A percentile compares a stretch with the other conserved stretches of the same genome.
Conservation (phyloP, 1,139 yeast genomes). For the Blastobotrys apis region DNA sequence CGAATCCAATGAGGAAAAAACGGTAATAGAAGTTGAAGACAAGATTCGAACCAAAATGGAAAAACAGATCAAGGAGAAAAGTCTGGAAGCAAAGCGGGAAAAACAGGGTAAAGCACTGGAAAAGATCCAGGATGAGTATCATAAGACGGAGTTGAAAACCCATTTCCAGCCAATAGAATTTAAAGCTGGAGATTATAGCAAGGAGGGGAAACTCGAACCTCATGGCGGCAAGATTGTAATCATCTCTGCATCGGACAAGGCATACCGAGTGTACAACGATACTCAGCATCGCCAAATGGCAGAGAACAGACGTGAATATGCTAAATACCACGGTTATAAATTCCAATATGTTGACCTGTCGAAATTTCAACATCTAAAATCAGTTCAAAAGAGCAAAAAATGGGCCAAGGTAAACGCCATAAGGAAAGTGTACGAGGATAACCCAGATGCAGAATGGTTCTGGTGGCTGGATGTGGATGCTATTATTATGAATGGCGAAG, state of each 20-base stretch:
- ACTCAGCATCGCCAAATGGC: conserved; percentile 24
- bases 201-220: conserved; percentile 21
- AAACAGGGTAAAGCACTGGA: too few species aligned
- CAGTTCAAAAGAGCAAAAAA: conserved; percentile 20
- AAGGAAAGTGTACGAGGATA: conserved; percentile 26
- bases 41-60: too few species aligned
- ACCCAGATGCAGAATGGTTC: conserved; percentile 35
- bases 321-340: conserved; percentile 32
- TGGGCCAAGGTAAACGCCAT: conserved; percentile 35
- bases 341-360: conserved; percentile 29
- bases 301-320: conserved; percentile 33
- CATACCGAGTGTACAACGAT: conserved; percentile 17
- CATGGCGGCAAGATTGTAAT: conserved; percentile 28
- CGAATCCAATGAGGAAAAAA: too few species aligned
- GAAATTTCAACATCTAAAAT: conserved; percentile 22
- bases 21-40: too few species aligned
- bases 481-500: conserved; percentile 30
- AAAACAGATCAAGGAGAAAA: too few species aligned
- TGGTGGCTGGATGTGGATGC: conserved; percentile 36
- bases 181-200: too few species aligned
- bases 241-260: conserved; percentile 31
- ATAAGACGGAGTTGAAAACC: too few species aligned
- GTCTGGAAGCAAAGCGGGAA: too few species aligned
- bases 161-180: too few species aligned
- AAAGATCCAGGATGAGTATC: too few species aligned